A percentile compares a stretch with the other conserved stretches of the same genome.
Conservation (phyloP, 257 asterid genomes). For the Thymus quinquecostatus region DNA sequence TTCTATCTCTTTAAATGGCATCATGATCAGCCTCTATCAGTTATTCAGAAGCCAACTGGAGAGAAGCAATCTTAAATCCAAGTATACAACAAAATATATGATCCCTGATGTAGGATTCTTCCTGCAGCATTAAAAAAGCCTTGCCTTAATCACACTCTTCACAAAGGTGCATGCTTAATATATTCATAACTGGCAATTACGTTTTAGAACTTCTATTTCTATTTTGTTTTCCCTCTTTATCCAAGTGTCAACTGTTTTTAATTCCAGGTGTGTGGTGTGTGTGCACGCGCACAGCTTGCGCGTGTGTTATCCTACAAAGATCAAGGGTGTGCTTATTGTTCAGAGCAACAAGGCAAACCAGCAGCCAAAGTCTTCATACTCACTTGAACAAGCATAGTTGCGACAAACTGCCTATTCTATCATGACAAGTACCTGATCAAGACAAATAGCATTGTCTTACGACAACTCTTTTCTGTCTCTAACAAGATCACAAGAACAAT, state of each 20-base stretch:
- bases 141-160: background rate
- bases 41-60: conserved; percentile 1
- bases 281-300: background rate
- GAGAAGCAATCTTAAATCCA: background rate
- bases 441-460: background rate
- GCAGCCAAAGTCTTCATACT: background rate
- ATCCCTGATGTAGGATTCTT: conserved; percentile 1
- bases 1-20: background rate
- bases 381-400: background rate
- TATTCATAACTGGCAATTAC: background rate
- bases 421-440: background rate
- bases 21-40: background rate
- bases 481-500: background rate
- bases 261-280: background rate
- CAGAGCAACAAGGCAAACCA: background rate
- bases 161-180: background rate
- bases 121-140: background rate
- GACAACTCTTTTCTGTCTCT: background rate
- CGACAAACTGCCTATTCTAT: background rate
- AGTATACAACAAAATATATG: background rate
- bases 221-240: background rate
- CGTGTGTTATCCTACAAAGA: background rate
- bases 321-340: background rate
- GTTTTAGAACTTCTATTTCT: background rate
- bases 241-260: conserved; percentile 9